phyloP scores from a whole-genome alignment of 768 basidiomycete species.

The Xerocomellus amylosporus region DNA sequence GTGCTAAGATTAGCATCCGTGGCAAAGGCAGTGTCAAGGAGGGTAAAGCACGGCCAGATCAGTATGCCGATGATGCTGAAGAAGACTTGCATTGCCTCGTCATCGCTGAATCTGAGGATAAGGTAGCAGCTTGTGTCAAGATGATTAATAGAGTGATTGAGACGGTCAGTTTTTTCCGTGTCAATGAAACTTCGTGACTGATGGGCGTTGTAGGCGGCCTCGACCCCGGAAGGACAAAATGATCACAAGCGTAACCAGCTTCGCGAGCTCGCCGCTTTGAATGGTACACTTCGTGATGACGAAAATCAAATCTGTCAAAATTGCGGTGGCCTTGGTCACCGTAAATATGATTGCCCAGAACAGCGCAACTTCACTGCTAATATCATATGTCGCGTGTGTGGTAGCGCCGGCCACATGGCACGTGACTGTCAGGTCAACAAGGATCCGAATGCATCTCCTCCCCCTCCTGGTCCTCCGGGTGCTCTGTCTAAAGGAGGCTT shows the following conservation, averaged over 20 bases:
- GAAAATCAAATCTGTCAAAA: slow-evolving; percentile 99
- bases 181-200: not conserved
- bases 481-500: slow-evolving; percentile 69
- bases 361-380: slow-evolving; percentile 98
- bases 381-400: slow-evolving; percentile 98
- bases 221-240: slow-evolving; percentile 98
- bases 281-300: slow-evolving; percentile 98
- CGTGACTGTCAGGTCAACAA: slow-evolving; percentile 94
- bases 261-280: slow-evolving; percentile 93
- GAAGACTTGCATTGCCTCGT: slow-evolving; percentile 99
- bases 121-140: slow-evolving; percentile 86
- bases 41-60: slow-evolving; percentile 94
- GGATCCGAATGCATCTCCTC: slow-evolving; percentile 73
- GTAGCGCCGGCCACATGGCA: slow-evolving; percentile 98
- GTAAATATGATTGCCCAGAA: slow-evolving; percentile 99
- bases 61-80: slow-evolving; percentile 94
- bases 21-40: slow-evolving; percentile 99
- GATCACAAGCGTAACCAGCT: slow-evolving; percentile 99
- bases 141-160: slow-evolving; percentile 98
- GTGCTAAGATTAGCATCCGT: slow-evolving; percentile 97
- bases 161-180: slow-evolving; percentile 60
- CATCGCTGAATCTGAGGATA: slow-evolving; percentile 88
- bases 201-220: slow-evolving; percentile 71
- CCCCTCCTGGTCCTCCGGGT: slow-evolving; percentile 37
- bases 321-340: slow-evolving; percentile 89